These are phyloP conservation scores for Blepharisma undulans DNA, from an alignment of 169 alveolate species.

Conservation along the genomic window DNA sequence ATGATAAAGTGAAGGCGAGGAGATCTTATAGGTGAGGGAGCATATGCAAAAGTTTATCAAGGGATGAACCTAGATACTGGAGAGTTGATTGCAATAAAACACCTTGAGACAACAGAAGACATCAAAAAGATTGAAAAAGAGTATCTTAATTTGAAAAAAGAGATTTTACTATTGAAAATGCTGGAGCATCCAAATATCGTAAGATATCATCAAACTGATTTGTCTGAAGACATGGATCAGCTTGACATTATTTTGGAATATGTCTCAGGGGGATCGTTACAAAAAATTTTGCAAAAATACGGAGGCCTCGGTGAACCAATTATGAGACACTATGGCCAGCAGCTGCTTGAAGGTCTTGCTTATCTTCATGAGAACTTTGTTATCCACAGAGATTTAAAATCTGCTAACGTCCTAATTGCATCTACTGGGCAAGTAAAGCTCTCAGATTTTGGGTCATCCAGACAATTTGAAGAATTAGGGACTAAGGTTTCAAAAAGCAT, in stretches of 20 bases:
- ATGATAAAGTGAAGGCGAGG: constrained; percentile 16
- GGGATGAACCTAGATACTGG: constrained; percentile 35
- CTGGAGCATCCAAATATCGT: constrained; percentile 58
- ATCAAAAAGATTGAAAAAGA: not conserved
- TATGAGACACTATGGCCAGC: not conserved
- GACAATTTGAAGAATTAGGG: constrained; percentile 51
- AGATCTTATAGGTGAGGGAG: constrained; percentile 37
- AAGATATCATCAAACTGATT: constrained; percentile 44
- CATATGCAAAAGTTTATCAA: constrained; percentile 35
- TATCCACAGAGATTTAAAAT: constrained; percentile 82
- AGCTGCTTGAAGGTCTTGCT: not conserved
- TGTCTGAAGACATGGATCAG: not conserved
- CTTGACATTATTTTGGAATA: constrained; percentile 37
- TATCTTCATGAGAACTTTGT: constrained; percentile 70
- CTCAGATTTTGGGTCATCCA: constrained; percentile 84
- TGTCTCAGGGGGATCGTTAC: constrained; percentile 37
- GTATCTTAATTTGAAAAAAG: constrained; percentile 9
- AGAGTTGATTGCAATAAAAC: constrained; percentile 20
- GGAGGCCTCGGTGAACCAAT: not conserved
- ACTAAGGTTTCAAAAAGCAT: constrained; percentile 50
- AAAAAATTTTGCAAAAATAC: not conserved
- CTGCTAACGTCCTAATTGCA: constrained; percentile 79
- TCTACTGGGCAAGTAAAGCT: constrained; percentile 71
- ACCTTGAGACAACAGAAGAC: constrained; percentile 10
- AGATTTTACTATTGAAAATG: not conserved